Evolutionary conservation across 2,329 filamentous ascomycete genomes (phyloP).

Genomic region (Zasmidium citrigriseum): DNA sequence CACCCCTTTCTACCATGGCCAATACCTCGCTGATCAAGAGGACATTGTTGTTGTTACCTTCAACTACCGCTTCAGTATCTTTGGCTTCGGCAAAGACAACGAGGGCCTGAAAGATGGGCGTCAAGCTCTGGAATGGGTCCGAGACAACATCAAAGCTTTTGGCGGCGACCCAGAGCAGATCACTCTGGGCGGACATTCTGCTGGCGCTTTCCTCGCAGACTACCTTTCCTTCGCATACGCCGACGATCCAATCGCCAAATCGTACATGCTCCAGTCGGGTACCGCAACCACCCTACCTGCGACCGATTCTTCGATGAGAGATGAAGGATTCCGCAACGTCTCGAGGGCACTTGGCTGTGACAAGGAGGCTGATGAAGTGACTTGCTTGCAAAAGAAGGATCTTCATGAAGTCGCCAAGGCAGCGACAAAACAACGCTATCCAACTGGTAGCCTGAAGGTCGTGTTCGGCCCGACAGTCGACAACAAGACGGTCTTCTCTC

Average conservation of each 20-base stretch:
- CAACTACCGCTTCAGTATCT: conserved; percentile 41
- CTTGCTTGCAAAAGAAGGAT: not conserved
- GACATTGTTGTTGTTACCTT: conserved; percentile 40
- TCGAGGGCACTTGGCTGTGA: conserved; percentile 34
- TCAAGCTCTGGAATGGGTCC: conserved; percentile 40
- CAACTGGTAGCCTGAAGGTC: not conserved
- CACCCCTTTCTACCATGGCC: not conserved
- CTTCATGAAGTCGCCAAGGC: not conserved
- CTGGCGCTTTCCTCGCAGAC: conserved; percentile 25
- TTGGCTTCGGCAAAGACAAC: conserved; percentile 40
- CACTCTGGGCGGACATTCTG: conserved; percentile 41
- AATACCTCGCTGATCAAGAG: conserved; percentile 4
- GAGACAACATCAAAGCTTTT: conserved; percentile 43
- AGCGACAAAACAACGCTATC: not conserved
- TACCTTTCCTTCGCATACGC: conserved; percentile 35
- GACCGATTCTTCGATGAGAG: conserved; percentile 42
- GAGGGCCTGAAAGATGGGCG: conserved; percentile 43
- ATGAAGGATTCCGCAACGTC: conserved; percentile 2
- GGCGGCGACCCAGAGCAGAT: conserved; percentile 41
- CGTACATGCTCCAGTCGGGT: conserved; percentile 24
- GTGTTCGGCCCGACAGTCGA: not conserved
- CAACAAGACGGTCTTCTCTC: conserved; percentile 1
- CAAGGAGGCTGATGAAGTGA: not conserved
- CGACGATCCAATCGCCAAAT: conserved; percentile 37
- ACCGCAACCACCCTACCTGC: conserved; percentile 18